phyloP scores from a whole-genome alignment of 495 filamentous ascomycete species.

The Copromyces sp. region DNA sequence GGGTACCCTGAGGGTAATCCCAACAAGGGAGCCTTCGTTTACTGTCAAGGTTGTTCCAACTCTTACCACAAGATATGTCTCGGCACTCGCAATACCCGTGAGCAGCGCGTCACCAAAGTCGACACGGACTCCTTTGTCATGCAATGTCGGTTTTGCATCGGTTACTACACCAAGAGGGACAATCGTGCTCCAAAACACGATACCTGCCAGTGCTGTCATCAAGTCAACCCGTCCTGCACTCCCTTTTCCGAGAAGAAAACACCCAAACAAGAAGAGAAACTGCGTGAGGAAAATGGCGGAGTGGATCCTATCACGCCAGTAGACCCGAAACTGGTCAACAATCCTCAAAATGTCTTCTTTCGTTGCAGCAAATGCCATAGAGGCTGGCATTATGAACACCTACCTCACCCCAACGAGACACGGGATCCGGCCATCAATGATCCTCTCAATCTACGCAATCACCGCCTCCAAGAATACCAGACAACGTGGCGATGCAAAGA shows the following conservation, averaged over 20 bases:
- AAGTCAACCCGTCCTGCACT: slow-evolving; percentile 48
- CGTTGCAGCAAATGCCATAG: slow-evolving; percentile 68
- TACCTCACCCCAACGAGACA: slow-evolving; percentile 40
- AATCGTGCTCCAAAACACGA: slow-evolving; percentile 54
- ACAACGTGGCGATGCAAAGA: slow-evolving; percentile 64
- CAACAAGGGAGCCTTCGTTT: slow-evolving; percentile 56
- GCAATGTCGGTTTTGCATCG: slow-evolving; percentile 82
- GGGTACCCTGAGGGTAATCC: slow-evolving; percentile 34
- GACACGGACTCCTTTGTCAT: slow-evolving; percentile 66
- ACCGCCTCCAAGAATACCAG: slow-evolving; percentile 46
- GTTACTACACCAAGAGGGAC: slow-evolving; percentile 56
- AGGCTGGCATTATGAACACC: slow-evolving; percentile 74
- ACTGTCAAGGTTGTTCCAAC: slow-evolving; percentile 82
- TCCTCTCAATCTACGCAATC: slow-evolving; percentile 25
- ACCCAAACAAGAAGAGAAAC: slow-evolving; percentile 68
- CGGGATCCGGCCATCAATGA: slow-evolving; percentile 30
- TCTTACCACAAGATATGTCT: slow-evolving; percentile 77
- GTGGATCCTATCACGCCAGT: slow-evolving; percentile 64
- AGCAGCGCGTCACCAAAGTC: slow-evolving; percentile 93
- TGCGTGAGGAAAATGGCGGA: slow-evolving; percentile 64
- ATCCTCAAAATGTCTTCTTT: slow-evolving; percentile 65
- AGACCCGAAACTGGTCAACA: slow-evolving; percentile 56
- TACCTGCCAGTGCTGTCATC: slow-evolving; percentile 58
- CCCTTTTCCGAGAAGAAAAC: slow-evolving; percentile 62
- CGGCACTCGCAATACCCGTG: slow-evolving; percentile 56